A percentile compares a stretch with the other conserved stretches of the same genome.
Evolutionary conservation across 805 yeast species (phyloP).

Genomic region (Wickerhamomyces bisporus): DNA sequence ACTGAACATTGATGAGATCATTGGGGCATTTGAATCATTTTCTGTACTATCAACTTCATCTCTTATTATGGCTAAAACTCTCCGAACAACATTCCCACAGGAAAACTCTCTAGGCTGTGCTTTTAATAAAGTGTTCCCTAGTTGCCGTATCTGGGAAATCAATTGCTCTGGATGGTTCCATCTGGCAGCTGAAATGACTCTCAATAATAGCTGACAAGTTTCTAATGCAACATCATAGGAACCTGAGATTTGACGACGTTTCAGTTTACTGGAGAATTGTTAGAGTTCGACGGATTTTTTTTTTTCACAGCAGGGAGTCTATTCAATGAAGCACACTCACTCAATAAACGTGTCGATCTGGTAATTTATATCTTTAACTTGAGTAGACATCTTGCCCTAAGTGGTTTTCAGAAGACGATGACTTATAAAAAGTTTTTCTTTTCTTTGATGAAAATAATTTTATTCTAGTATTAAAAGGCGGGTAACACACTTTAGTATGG

Average conservation of each 20-base stretch:
- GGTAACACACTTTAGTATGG: no score
- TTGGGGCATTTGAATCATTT: slow-evolving; percentile 35
- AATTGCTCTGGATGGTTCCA: slow-evolving; percentile 79
- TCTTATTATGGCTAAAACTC: slow-evolving; percentile 80
- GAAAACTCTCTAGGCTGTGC: slow-evolving; percentile 90
- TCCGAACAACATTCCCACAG: slow-evolving; percentile 85
- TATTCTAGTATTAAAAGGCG: no score
- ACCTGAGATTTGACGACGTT: slow-evolving; percentile 79
- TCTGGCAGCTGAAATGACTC: slow-evolving; percentile 83
- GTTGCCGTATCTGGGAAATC: slow-evolving; percentile 61
- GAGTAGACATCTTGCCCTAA: slow-evolving; percentile 12
- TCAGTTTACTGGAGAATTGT: slow-evolving; percentile 39
- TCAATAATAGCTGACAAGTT: slow-evolving; percentile 79
- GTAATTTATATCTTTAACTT: slow-evolving; percentile 30
- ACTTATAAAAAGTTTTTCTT: no score
- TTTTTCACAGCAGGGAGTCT: no score
- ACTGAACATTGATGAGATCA: slow-evolving; percentile 83
- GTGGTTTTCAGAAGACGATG: no score
- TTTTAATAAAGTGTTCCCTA: slow-evolving; percentile 63
- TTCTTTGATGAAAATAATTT: no score
- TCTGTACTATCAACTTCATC: slow-evolving; percentile 66
- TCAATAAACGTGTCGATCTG: slow-evolving; percentile 40
- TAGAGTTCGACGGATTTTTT: no score
- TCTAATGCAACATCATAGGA: slow-evolving; percentile 80
- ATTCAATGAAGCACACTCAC: no score